Base-by-base conservation (phyloP, 2,329 filamentous ascomycete species). In the Chaetomiaceae sp. region DNA sequence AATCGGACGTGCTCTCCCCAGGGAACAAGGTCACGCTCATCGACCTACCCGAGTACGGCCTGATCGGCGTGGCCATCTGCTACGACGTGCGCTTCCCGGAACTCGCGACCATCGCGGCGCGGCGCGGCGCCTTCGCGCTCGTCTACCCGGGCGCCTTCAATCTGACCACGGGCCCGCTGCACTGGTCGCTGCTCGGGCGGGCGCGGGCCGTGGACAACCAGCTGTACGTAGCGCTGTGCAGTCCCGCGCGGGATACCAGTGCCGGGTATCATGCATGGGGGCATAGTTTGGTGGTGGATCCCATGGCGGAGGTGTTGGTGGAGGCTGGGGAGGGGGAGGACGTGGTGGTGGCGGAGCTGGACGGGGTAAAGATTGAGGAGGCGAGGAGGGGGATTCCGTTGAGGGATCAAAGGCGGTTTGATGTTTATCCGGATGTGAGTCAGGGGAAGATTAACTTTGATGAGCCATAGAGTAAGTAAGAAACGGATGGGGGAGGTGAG, bases 111-210 rank as follows among this genome's bases (percentile, higher is more conserved):
- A 84, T 97, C 47, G 91, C 91, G 0, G 88, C 91, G 17, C 77
- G 93, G 26, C 81, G 82, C 56, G 89, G 85, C n/a, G 85, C 82
- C 48, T 98, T 98, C 65, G 75, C 88, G 37, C 78, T 97, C 44
- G 65, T 97, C 15, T 97, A 96, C 66, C 93, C 93, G 0, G 93
- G 89, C n/a, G 93, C 93, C 1, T 98, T 98, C 75, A 98, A 97
- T 68, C 74, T 86, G 50, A 95, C 89, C 0, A 98, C 93, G 0
- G 93, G 93, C 0, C 84, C 86, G 6, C 68, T 97, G 65, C 93
- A 98, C 68, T 98, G 93, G 93, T 77, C 82, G 48, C 70, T 98
- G 55, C 79, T 86, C 59, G 91, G 83, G 1, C 78, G 87, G 55
- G 89, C 86, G 12, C 75, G 93, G 52, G 93, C 91, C 5, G 76